Evolutionary conservation across 2,329 filamentous ascomycete species (phyloP).

Genomic region (Verticillium zaregamsianum): DNA sequence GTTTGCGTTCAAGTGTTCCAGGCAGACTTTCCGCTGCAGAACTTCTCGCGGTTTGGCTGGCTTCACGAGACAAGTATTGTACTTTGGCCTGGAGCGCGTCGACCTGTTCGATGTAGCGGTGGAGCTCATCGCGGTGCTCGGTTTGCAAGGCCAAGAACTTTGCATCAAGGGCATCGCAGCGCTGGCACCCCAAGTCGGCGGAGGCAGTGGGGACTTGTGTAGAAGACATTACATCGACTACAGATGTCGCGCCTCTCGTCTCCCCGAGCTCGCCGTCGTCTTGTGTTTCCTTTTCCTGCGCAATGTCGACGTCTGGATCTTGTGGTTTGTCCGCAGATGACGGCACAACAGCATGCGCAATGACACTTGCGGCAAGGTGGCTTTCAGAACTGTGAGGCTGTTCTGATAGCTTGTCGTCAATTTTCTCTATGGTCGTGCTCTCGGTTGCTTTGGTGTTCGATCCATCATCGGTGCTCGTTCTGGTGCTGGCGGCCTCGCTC

Average conservation of each 20-base stretch:
- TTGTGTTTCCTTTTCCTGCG: background rate
- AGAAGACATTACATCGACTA: background rate
- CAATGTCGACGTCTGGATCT: background rate
- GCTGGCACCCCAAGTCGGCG: background rate
- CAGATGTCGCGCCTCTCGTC: background rate
- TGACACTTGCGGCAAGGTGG: background rate
- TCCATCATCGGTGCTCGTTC: background rate
- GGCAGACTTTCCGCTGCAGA: constrained; percentile 57
- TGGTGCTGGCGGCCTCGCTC: constrained; percentile 6
- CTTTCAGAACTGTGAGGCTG: background rate
- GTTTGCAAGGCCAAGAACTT: constrained; percentile 4
- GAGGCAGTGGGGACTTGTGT: background rate
- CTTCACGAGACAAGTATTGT: constrained; percentile 79
- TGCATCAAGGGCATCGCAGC: constrained; percentile 3
- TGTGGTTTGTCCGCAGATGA: background rate
- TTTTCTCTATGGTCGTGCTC: background rate
- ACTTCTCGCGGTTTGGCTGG: constrained; percentile 69
- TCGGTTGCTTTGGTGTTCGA: background rate
- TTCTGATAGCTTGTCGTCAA: background rate
- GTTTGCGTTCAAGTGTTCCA: constrained; percentile 68
- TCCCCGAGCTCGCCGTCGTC: background rate
- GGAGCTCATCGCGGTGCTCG: constrained; percentile 65
- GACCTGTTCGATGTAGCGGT: constrained; percentile 81
- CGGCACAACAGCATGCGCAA: background rate
- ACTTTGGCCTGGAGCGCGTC: constrained; percentile 90